Percentiles rank a stretch among this genome's conserved stretches.
These are phyloP conservation scores for Moesziomyces aphidis DNA, from an alignment of 1,284 basidiomycete genomes.

Conservation along the genomic window DNA sequence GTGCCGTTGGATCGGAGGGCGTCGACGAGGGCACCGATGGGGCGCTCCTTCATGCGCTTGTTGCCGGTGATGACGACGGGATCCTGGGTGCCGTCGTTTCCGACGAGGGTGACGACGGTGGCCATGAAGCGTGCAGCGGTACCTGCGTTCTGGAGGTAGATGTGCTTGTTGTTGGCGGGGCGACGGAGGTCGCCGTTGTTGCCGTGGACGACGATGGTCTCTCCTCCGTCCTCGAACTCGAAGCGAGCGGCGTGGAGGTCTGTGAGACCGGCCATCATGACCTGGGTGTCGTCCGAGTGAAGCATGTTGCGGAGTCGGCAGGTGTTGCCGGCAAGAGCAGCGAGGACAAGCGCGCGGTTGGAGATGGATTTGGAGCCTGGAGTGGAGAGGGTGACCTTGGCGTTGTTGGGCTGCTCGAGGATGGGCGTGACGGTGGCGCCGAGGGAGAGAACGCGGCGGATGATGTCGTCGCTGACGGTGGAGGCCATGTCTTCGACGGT, in stretches of 20 bases:
- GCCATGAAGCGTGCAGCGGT: conserved; percentile 98
- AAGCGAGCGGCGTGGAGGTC: conserved; percentile 81
- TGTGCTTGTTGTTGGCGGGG: conserved; percentile 75
- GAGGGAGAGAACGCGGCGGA: conserved; percentile 72
- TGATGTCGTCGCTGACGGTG: conserved; percentile 73
- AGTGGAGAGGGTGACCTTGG: conserved; percentile 82
- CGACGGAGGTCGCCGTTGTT: conserved; percentile 79
- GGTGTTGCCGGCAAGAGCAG: conserved; percentile 88
- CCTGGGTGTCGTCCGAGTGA: conserved; percentile 97
- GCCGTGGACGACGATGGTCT: conserved; percentile 91
- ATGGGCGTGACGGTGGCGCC: conserved; percentile 70
- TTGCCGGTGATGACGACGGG: conserved; percentile 86
- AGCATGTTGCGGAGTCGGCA: conserved; percentile 90
- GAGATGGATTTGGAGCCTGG: conserved; percentile 98
- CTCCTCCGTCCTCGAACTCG: conserved; percentile 91
- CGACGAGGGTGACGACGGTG: conserved; percentile 84
- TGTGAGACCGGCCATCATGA: conserved; percentile 97
- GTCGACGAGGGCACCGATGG: conserved; percentile 93
- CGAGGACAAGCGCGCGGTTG: conserved; percentile 92
- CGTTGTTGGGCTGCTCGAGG: conserved; percentile 34
- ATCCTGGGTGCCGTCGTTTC: conserved; percentile 36
- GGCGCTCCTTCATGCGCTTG: conserved; percentile 96
- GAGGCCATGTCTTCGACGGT: conserved; percentile 93
- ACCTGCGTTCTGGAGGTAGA: conserved; percentile 97
- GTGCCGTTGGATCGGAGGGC: conserved; percentile 87